phyloP scores from a whole-genome alignment of 2,329 filamentous ascomycete species.

The Myriangium duriaei region DNA sequence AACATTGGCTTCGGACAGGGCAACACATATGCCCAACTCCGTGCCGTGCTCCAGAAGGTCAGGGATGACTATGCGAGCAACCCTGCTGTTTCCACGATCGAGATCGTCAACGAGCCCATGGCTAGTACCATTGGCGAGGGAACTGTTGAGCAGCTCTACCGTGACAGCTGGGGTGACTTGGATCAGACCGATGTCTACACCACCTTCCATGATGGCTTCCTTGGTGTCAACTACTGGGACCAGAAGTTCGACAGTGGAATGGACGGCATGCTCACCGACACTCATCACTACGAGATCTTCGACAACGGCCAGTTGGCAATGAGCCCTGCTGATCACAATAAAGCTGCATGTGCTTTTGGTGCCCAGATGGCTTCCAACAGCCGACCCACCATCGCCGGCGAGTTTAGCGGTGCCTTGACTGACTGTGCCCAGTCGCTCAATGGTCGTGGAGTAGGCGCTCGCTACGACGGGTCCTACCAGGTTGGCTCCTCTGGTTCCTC shows the following conservation, averaged over 20 bases:
- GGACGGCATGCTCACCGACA: slow-evolving; percentile 33
- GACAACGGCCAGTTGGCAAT: slow-evolving; percentile 25
- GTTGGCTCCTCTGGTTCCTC: slow-evolving; percentile 21
- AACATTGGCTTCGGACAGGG: slow-evolving; percentile 37
- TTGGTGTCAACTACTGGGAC: slow-evolving; percentile 32
- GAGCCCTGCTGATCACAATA: slow-evolving; percentile 28
- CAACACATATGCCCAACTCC: slow-evolving; percentile 29
- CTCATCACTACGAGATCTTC: slow-evolving; percentile 38
- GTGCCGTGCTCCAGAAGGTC: slow-evolving; percentile 33
- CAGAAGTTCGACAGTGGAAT: slow-evolving; percentile 30
- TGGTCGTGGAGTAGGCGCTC: slow-evolving; percentile 33
- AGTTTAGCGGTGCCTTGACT: slow-evolving; percentile 36
- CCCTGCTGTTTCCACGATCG: slow-evolving; percentile 33
- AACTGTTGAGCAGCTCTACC: slow-evolving; percentile 34
- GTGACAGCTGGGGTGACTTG: slow-evolving; percentile 36
- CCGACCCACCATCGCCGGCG: slow-evolving; percentile 36
- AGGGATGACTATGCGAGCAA: slow-evolving; percentile 33
- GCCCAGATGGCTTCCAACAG: slow-evolving; percentile 32
- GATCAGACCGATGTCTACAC: slow-evolving; percentile 29
- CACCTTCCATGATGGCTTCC: slow-evolving; percentile 36
- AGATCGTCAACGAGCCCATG: slow-evolving; percentile 37
- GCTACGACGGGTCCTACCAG: slow-evolving; percentile 31
- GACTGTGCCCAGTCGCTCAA: slow-evolving; percentile 38
- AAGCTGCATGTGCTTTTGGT: slow-evolving; percentile 32
- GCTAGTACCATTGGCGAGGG: slow-evolving; percentile 31